phyloP scores from a whole-genome alignment of 306 rosid genomes.

The Dalbergia cultrata region DNA sequence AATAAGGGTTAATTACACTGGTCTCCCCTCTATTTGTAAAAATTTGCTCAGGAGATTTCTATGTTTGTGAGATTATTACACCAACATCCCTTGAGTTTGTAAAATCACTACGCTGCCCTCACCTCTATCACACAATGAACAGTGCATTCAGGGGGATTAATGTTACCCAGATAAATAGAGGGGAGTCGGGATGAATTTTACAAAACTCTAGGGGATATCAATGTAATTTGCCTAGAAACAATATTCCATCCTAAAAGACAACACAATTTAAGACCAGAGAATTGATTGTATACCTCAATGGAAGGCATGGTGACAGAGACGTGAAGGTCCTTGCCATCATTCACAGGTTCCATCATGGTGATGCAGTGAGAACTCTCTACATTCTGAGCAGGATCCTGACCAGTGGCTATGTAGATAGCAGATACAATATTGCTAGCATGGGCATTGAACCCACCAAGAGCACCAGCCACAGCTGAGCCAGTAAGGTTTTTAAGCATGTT shows the following conservation, averaged over 20 bases:
- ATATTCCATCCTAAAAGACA: neutral
- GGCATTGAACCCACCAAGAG: conserved; percentile 83
- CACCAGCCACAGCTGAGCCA: conserved; percentile 77
- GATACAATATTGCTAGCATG: conserved; percentile 86
- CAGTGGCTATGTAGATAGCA: conserved; percentile 77
- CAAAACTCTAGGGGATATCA: too few relatives aligned
- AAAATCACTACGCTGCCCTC: too few relatives aligned
- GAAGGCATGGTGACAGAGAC: conserved; percentile 82
- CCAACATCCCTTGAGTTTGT: too few relatives aligned
- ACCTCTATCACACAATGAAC: too few relatives aligned
- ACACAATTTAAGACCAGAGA: neutral
- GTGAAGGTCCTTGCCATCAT: conserved; percentile 76
- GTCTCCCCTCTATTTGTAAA: too few relatives aligned
- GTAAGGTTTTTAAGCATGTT: conserved; percentile 79
- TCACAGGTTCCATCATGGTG: conserved; percentile 78
- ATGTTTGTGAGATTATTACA: too few relatives aligned
- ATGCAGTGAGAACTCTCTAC: conserved; percentile 83
- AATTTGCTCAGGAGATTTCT: too few relatives aligned
- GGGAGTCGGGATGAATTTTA: too few relatives aligned
- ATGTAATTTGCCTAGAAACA: neutral
- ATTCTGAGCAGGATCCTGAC: conserved; percentile 90
- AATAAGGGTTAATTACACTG: too few relatives aligned
- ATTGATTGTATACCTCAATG: conserved; percentile 59
- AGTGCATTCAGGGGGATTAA: too few relatives aligned
- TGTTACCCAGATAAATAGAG: too few relatives aligned